Conservation (phyloP, 768 basidiomycete species). For the Suillus hirtellus region DNA sequence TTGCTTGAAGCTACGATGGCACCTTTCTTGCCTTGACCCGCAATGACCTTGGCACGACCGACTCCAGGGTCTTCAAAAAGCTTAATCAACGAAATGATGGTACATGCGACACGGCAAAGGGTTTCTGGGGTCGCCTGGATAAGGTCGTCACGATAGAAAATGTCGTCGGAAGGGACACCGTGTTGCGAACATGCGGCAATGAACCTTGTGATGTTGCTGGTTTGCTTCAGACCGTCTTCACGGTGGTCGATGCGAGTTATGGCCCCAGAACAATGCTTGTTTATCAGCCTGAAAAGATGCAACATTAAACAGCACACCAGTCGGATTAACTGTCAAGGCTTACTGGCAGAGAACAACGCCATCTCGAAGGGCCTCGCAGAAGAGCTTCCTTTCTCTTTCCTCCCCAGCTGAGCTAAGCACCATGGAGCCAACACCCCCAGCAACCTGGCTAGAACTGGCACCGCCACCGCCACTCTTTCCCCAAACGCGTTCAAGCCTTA, state of each 20-base stretch:
- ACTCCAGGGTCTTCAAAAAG: conserved; percentile 56
- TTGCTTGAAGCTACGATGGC: conserved; percentile 33
- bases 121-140: conserved; percentile 59
- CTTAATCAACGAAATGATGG: conserved; percentile 68
- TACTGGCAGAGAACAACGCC: conserved; percentile 90
- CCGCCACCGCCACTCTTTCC: conserved; percentile 55
- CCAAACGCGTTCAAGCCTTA: conserved; percentile 76
- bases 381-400: conserved; percentile 72
- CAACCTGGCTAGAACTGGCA: conserved; percentile 44
- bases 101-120: conserved; percentile 70
- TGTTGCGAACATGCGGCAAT: conserved; percentile 72
- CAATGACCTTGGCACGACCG: conserved; percentile 47
- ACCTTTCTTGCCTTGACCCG: conserved; percentile 39
- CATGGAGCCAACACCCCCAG: conserved; percentile 31
- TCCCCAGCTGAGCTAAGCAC: conserved; percentile 57
- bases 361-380: conserved; percentile 76
- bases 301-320: conserved; percentile 5
- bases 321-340: conserved; percentile 37
- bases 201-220: conserved; percentile 76
- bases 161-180: conserved; percentile 60
- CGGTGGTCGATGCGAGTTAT: conserved; percentile 64
- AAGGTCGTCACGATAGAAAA: conserved; percentile 71
- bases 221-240: conserved; percentile 65
- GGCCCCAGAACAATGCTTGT: conserved; percentile 66
- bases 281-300: conserved; percentile 59